Base-by-base conservation (phyloP, 2,329 filamentous ascomycete genomes). In the Monosporascus sp. region DNA sequence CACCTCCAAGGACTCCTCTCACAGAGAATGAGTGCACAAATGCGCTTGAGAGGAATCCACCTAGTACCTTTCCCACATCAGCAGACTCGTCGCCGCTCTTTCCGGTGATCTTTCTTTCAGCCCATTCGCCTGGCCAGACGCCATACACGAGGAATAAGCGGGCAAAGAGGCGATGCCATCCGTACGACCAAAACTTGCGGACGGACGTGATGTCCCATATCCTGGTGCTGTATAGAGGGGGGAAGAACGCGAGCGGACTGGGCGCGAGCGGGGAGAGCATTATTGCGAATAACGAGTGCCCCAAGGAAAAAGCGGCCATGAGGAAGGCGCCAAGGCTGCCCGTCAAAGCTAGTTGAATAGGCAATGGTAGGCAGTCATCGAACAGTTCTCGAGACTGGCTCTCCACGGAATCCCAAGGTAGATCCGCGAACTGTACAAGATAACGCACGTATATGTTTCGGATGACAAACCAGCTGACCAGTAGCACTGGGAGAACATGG, bases 111-210 rank as follows among this genome's bases (percentile, higher is more conserved):
- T 64, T 72, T 11, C 71, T 59, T 58, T 74, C 72, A 0, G 70
- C 15, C 68, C 69, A 74, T 55, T 74, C 70, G 3, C 72, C 72
- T 2, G 72, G 72, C 72, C 72, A 74, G 14, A 74, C 68, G 6
- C 72, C 72, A 52, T 73, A 75, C 5, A 75, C 72, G 5, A 74
- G 63, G 54, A 75, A 74, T 18, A 75, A 57, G 8, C 72, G 64
- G 2, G 72, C 72, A 51, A 74, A 74, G 1, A 75, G 60, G 6
- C 72, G 63, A 57, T 75, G 72, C 72, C 72, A 75, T 22, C 72
- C 72, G 48, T 72, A 73, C 6, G 68, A 70, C 72, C 72, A 74
- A 59, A 74, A 75, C 11, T 58, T 58, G 22, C 72, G 61, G 6
- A 74, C 70, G 2, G 65, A 68, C 0, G 61, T 66, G 41, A 74